Conservation (phyloP, 129 eudicot species). For the Mikania micrantha region DNA sequence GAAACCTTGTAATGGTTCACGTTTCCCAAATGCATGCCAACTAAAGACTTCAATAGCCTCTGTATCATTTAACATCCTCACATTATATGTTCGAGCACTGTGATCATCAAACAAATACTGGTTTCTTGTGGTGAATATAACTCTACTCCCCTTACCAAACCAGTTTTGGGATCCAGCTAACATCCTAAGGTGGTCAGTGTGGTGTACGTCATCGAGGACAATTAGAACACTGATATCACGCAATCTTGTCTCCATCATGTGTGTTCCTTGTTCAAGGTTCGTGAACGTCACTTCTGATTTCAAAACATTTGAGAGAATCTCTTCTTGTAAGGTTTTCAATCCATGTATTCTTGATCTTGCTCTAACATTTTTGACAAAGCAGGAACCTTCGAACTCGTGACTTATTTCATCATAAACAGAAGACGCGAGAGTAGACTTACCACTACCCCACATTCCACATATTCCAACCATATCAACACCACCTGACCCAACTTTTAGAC, state of each 20-base stretch:
- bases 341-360: background rate
- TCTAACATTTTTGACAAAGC: background rate
- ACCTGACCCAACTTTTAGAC: background rate
- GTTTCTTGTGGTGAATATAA: background rate
- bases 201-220: background rate
- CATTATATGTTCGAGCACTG: background rate
- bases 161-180: background rate
- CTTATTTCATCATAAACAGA: background rate
- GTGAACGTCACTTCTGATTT: background rate
- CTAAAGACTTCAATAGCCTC: background rate
- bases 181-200: background rate
- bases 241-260: background rate
- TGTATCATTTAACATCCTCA: background rate
- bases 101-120: background rate
- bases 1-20: background rate
- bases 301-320: background rate
- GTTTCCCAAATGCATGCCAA: background rate
- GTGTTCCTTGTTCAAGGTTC: background rate
- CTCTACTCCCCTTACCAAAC: background rate
- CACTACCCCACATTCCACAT: background rate
- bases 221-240: background rate
- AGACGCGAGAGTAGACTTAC: slow-evolving; percentile 1
- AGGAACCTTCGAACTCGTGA: background rate
- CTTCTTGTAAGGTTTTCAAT: background rate
- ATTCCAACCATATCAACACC: background rate